Evolutionary conservation across 2,329 filamentous ascomycete species (phyloP).

Genomic region (Venturia pyrina): DNA sequence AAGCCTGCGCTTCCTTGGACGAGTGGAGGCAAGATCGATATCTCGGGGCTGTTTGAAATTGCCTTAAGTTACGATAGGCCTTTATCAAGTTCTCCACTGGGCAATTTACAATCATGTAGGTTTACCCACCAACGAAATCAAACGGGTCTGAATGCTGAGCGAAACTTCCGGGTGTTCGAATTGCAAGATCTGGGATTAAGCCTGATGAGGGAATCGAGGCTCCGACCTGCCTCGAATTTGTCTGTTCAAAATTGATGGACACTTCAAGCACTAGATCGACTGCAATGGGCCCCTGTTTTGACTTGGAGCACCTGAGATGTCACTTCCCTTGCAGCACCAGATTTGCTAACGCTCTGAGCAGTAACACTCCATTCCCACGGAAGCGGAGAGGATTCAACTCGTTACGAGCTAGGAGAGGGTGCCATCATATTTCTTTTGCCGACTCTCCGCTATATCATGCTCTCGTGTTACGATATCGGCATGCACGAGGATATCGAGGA

Average conservation of each 20-base stretch:
- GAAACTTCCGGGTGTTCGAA: background rate
- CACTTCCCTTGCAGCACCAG: background rate
- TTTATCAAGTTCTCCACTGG: background rate
- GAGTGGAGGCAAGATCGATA: background rate
- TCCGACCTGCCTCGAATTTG: background rate
- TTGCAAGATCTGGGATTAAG: background rate
- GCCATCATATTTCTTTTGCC: conserved; percentile 4
- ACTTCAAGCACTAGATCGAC: background rate
- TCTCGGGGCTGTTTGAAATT: background rate
- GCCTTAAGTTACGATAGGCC: background rate
- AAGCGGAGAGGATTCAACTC: background rate
- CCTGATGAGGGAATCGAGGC: background rate
- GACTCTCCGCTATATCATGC: background rate
- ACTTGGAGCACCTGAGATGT: background rate
- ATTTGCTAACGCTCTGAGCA: background rate
- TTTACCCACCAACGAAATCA: background rate
- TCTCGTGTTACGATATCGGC: background rate
- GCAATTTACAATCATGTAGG: conserved; percentile 1
- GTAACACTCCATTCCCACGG: conserved; percentile 4
- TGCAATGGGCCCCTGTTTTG: background rate
- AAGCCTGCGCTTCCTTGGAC: conserved; percentile 3
- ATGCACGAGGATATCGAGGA: background rate
- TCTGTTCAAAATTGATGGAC: background rate
- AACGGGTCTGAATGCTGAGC: background rate
- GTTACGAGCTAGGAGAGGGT: background rate